Evolutionary conservation across 208 protist species (phyloP), one percentile per base, ranked within the genome.

Genomic region (Leptomonas pyrrhocoris): DNA sequence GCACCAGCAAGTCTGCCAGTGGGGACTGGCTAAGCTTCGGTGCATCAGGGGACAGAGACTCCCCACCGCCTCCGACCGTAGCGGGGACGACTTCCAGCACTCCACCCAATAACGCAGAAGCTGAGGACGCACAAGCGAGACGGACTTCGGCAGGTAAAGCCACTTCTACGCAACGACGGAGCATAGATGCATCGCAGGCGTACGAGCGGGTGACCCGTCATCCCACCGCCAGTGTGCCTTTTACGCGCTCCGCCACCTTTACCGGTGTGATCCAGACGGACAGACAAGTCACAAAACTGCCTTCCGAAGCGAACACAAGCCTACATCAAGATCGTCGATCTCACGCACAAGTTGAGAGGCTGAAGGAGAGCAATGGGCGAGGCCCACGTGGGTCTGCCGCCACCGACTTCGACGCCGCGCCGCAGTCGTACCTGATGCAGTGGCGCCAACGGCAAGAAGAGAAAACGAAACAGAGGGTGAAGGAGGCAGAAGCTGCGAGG

Each of bases 381-480:
- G 43, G 58, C 38, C 51, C 43, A 16, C 58, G 27, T 19, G 42
- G 25, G 0, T 64, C 58, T 27, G n/a, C n/a, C 16, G n/a, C n/a
- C 2, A 38, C 58, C 40, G 42, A 53, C 27, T 53, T 64, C 42
- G 58, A 64, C 28, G n/a, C 43, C 42, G 51, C 61, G 2, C 46
- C 69, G 53, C 61, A 75, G 54, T 68, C 69, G 40, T 55, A 62
- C 21, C 54, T 75, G 18, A 21, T 55, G 53, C 59, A 57, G 60
- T 75, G 69, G 69, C 69, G 69, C 25, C 69, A 68, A 40, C 53
- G 60, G 1, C 69, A 75, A 46, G 53, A 51, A 31, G 43, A 46
- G 43, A 75, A 63, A 18, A 25, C 50, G 11, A 56, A n/a, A 30
- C 8, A 25, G 36, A 46, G 5, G 34, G 23, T 6, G n/a, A 3